Conservation (phyloP, 768 basidiomycete genomes). For the Glaciozyma martinii region DNA sequence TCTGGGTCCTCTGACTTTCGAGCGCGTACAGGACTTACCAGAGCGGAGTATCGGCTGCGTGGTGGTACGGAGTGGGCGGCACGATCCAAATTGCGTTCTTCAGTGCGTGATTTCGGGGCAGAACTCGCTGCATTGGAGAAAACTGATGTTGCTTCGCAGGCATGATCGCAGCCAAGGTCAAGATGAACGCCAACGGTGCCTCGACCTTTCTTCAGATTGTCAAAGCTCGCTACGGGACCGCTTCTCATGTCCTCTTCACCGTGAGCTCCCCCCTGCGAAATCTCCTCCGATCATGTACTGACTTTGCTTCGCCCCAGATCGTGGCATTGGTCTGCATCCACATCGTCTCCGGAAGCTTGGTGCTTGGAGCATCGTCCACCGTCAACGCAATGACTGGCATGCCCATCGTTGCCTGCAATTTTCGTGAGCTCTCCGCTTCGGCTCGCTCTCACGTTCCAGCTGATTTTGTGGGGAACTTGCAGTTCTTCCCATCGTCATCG, state of each 20-base stretch:
- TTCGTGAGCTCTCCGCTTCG: slow-evolving; percentile 43
- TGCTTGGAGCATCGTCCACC: slow-evolving; percentile 63
- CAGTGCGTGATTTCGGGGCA: too few species aligned
- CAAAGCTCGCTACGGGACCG: slow-evolving; percentile 55
- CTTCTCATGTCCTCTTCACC: slow-evolving; percentile 75
- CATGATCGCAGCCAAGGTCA: too few species aligned
- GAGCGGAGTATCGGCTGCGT: slow-evolving; percentile 74
- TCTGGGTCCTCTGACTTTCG: too few species aligned
- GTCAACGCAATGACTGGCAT: slow-evolving; percentile 81
- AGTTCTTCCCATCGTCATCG: slow-evolving; percentile 6
- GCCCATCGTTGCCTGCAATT: slow-evolving; percentile 59
- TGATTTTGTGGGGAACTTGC: too few species aligned
- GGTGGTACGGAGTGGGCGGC: slow-evolving; percentile 45
- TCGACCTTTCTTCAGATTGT: slow-evolving; percentile 88
- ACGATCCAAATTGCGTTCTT: slow-evolving; percentile 81
- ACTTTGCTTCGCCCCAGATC: too few species aligned
- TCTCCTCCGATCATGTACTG: too few species aligned
- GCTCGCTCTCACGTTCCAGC: slow-evolving; percentile 4
- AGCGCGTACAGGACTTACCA: slow-evolving; percentile 66
- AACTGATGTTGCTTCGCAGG: background rate
- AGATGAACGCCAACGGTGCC: slow-evolving; percentile 67
- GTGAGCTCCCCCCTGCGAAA: too few species aligned
- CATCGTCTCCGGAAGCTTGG: slow-evolving; percentile 54
- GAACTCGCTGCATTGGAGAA: too few species aligned
- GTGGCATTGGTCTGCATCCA: slow-evolving; percentile 83